A percentile compares a stretch with the other conserved stretches of the same genome.
phyloP scores from a whole-genome alignment of 371 early-diverging fungal genomes.

The Lichtheimia corymbifera region DNA sequence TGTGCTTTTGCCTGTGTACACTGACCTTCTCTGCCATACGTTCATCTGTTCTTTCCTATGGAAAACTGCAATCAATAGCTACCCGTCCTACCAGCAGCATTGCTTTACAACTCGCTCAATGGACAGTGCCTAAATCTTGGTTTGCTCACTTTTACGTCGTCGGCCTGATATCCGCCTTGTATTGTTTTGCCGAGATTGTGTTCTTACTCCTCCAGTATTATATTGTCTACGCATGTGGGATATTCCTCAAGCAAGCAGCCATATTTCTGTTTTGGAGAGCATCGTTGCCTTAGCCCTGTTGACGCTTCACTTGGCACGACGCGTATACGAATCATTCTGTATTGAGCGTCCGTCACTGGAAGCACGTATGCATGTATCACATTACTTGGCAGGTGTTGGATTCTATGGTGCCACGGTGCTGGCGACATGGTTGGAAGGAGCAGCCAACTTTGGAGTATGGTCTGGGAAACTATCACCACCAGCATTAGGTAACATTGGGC shows the following conservation, averaged over 20 bases:
- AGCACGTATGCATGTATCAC: conserved; percentile 69
- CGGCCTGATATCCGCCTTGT: conserved; percentile 34
- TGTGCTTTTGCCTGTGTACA: conserved; percentile 16
- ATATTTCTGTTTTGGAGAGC: conserved; percentile 21
- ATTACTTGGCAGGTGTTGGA: conserved; percentile 67
- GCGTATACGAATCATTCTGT: conserved; percentile 66
- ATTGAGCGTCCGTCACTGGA: conserved; percentile 56
- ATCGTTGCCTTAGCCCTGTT: conserved; percentile 50
- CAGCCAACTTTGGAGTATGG: conserved; percentile 30
- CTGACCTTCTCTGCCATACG: conserved; percentile 26
- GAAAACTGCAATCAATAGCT: conserved; percentile 35
- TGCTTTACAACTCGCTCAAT: conserved; percentile 17
- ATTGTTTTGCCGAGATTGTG: conserved; percentile 21
- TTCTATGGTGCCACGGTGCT: conserved; percentile 65
- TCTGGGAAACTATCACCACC: too few relatives aligned
- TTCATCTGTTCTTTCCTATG: conserved; percentile 44
- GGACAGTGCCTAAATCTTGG: conserved; percentile 63
- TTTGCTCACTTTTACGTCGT: conserved; percentile 73
- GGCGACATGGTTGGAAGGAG: conserved; percentile 50
- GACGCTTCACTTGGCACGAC: conserved; percentile 54
- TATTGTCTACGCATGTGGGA: conserved; percentile 21
- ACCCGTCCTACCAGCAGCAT: conserved; percentile 25
- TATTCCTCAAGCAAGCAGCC: conserved; percentile 18
- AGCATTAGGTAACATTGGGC: too few relatives aligned
- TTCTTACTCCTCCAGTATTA: conserved; percentile 13